Evolutionary conservation across 2,329 filamentous ascomycete genomes (phyloP).

Genomic region (Penicillium sp.): DNA sequence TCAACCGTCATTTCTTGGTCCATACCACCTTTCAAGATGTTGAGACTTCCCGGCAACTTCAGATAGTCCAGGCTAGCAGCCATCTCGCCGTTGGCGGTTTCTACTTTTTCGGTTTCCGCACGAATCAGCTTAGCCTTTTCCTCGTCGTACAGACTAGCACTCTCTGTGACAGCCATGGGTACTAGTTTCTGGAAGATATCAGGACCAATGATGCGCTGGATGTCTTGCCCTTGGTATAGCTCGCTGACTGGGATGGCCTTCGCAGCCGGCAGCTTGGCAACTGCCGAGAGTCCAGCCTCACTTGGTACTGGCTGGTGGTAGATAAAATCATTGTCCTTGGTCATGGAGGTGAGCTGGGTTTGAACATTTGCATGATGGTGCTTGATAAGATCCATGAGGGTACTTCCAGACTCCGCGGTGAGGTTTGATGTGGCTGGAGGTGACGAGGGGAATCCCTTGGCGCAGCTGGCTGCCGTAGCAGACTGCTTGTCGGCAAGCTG

Average conservation of each 20-base stretch:
- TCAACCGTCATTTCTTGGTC: slow-evolving; percentile 88
- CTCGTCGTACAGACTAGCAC: slow-evolving; percentile 95
- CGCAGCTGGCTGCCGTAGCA: slow-evolving; percentile 76
- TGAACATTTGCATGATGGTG: slow-evolving; percentile 80
- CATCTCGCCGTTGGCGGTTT: slow-evolving; percentile 93
- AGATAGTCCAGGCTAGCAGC: slow-evolving; percentile 92
- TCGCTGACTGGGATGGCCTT: slow-evolving; percentile 98
- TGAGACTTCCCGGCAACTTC: slow-evolving; percentile 83
- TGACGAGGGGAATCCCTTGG: slow-evolving; percentile 78
- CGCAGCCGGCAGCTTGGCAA: slow-evolving; percentile 89
- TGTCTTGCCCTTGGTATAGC: slow-evolving; percentile 94
- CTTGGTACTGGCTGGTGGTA: slow-evolving; percentile 92
- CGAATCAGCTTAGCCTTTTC: slow-evolving; percentile 96
- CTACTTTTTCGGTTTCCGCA: slow-evolving; percentile 90
- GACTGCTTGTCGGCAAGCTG: slow-evolving; percentile 78
- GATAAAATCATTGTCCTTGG: slow-evolving; percentile 97
- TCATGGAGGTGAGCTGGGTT: slow-evolving; percentile 74
- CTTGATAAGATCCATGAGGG: slow-evolving; percentile 80
- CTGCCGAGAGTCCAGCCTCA: slow-evolving; percentile 77
- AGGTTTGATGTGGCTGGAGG: slow-evolving; percentile 83
- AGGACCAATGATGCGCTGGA: slow-evolving; percentile 93
- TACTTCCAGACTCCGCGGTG: slow-evolving; percentile 73
- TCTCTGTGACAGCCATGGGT: slow-evolving; percentile 93
- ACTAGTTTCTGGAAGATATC: slow-evolving; percentile 98
- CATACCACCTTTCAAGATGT: slow-evolving; percentile 89